These are phyloP conservation scores for Stropharia rugosoannulata DNA, from an alignment of 768 basidiomycete genomes.

Conservation along the genomic window DNA sequence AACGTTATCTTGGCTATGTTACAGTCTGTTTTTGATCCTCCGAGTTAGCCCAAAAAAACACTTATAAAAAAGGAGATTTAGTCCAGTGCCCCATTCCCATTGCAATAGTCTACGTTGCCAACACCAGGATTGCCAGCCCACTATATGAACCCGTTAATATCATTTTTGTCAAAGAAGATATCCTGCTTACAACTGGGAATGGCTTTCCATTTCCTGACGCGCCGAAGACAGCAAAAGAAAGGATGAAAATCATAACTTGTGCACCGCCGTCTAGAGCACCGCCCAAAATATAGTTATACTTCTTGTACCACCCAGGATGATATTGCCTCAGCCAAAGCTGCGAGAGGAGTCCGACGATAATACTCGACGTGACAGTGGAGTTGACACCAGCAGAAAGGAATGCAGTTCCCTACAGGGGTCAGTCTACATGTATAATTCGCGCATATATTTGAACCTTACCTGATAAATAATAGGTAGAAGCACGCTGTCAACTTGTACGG, in stretches of 20 bases:
- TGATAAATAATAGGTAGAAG: conserved; percentile 58
- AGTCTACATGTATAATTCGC: neutral
- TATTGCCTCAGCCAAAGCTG: conserved; percentile 59
- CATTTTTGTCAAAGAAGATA: neutral
- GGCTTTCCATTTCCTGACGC: conserved; percentile 47
- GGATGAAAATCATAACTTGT: conserved; percentile 63
- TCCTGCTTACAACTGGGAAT: conserved; percentile 42
- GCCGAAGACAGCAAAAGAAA: conserved; percentile 66
- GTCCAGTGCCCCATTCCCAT: conserved; percentile 3
- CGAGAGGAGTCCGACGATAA: conserved; percentile 54
- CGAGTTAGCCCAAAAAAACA: neutral
- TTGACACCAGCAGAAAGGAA: conserved; percentile 54
- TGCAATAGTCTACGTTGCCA: conserved; percentile 3
- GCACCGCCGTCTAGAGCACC: conserved; percentile 67
- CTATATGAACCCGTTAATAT: neutral
- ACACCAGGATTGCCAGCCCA: conserved; percentile 1
- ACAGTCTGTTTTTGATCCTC: neutral
- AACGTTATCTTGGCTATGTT: neutral
- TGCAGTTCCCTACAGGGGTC: conserved; percentile 31
- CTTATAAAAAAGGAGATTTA: neutral
- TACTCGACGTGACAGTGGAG: conserved; percentile 45
- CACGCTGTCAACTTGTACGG: conserved; percentile 45
- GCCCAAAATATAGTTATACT: conserved; percentile 66
- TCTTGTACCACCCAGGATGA: conserved; percentile 66
- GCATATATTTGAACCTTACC: conserved; percentile 24